A percentile compares a stretch with the other conserved stretches of the same genome.
These are phyloP conservation scores for Bondarzewia mesenterica DNA, from an alignment of 1,284 basidiomycete genomes.

Conservation along the genomic window DNA sequence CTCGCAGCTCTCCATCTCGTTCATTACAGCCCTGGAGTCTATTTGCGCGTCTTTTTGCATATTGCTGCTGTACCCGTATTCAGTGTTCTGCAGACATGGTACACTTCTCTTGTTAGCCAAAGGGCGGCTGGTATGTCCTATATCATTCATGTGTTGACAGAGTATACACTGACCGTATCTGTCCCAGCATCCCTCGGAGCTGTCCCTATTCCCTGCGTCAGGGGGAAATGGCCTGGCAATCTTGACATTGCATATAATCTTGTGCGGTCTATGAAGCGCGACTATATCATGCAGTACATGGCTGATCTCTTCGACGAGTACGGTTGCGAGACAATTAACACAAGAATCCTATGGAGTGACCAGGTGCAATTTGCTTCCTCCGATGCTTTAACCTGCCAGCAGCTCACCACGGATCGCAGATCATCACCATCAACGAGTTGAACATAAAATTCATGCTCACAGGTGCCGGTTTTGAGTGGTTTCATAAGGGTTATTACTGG, in stretches of 20 bases:
- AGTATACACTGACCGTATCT: not conserved
- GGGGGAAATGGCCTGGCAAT: conserved; percentile 62
- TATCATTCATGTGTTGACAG: not conserved
- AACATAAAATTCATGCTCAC: conserved; percentile 6
- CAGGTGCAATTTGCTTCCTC: conserved; percentile 32
- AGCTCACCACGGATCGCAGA: not conserved
- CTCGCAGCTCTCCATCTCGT: not conserved
- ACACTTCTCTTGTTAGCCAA: not conserved
- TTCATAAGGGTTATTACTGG: conserved; percentile 3
- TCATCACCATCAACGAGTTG: conserved; percentile 1
- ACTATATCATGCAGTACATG: conserved; percentile 52
- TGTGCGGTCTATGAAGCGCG: conserved; percentile 43
- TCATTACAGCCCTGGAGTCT: not conserved
- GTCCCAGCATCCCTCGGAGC: conserved; percentile 28
- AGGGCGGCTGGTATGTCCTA: not conserved
- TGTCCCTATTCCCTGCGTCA: conserved; percentile 40
- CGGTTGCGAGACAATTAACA: conserved; percentile 53
- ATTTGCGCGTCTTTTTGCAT: not conserved
- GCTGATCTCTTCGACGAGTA: conserved; percentile 50
- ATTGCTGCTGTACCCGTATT: not conserved
- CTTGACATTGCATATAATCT: conserved; percentile 51
- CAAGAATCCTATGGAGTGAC: conserved; percentile 53
- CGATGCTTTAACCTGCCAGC: not conserved
- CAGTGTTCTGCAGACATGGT: not conserved
- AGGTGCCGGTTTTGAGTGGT: conserved; percentile 4